Evolutionary conservation across 2,329 filamentous ascomycete genomes (phyloP).

Genomic region (Arthroderma uncinatum): DNA sequence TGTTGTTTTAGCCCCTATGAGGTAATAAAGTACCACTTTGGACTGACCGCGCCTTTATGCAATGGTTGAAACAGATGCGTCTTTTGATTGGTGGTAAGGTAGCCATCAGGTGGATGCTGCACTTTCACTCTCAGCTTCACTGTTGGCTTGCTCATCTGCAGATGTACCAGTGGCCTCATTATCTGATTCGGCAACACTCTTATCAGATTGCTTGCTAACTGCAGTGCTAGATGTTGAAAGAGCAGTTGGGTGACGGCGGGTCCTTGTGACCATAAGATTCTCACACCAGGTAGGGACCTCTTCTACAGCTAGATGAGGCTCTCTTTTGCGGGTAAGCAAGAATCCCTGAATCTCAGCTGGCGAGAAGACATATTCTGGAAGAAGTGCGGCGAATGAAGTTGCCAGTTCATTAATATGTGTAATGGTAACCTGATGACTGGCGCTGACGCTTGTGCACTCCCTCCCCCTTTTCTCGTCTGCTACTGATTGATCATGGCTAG

Average conservation of each 20-base stretch:
- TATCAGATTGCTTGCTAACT: background rate
- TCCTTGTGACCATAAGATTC: background rate
- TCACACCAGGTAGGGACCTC: conserved; percentile 33
- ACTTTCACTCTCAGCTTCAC: background rate
- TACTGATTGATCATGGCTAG: background rate
- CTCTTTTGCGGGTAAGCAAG: conserved; percentile 32
- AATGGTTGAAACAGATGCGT: background rate
- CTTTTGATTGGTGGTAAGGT: background rate
- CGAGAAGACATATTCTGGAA: conserved; percentile 40
- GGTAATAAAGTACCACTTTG: background rate
- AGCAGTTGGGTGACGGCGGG: background rate
- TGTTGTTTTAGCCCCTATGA: background rate
- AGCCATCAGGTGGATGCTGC: background rate
- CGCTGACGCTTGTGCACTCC: background rate
- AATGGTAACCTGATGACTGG: background rate
- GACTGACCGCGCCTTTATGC: background rate
- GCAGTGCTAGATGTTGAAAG: background rate
- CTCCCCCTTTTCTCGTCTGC: background rate
- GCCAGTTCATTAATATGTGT: conserved; percentile 26
- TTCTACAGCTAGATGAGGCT: conserved; percentile 35
- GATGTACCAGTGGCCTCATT: background rate
- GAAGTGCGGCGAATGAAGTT: conserved; percentile 32
- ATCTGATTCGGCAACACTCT: background rate
- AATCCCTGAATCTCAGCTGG: conserved; percentile 46
- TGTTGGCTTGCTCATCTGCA: background rate